A percentile compares a stretch with the other conserved stretches of the same genome.
Evolutionary conservation across 192 early-diverging fungal species (phyloP).

Genomic region (Rhizoclosmatium globosum): DNA sequence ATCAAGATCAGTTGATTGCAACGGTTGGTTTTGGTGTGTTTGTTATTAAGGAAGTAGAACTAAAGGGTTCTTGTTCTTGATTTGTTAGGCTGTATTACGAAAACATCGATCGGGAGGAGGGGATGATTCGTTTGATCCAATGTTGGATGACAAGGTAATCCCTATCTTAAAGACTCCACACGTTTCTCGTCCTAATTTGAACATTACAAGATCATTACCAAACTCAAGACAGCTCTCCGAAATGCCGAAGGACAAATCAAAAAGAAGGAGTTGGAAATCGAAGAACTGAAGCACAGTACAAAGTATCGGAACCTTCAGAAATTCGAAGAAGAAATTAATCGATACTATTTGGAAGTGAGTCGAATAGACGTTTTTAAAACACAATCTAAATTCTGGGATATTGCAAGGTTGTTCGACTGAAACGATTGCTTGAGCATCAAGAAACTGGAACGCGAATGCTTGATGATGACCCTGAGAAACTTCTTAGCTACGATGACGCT

Average conservation of each 20-base stretch:
- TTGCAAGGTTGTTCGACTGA: slow-evolving; percentile 29
- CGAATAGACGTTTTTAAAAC: background rate
- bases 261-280: slow-evolving; percentile 35
- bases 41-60: background rate
- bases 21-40: slow-evolving; percentile 1
- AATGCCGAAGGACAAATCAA: slow-evolving; percentile 32
- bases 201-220: slow-evolving; percentile 23
- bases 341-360: slow-evolving; percentile 38
- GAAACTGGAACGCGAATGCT: slow-evolving; percentile 28
- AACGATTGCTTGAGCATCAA: slow-evolving; percentile 36
- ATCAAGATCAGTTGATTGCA: slow-evolving; percentile 42
- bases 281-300: slow-evolving; percentile 35
- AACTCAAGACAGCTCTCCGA: slow-evolving; percentile 22
- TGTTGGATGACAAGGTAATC: slow-evolving; percentile 27
- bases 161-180: too few species aligned
- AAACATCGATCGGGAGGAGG: slow-evolving; percentile 18
- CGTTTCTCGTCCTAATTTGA: too few species aligned
- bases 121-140: background rate
- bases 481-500: slow-evolving; percentile 39
- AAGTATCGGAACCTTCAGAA: slow-evolving; percentile 37
- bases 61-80: background rate
- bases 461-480: slow-evolving; percentile 36
- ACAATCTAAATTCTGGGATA: background rate
- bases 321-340: slow-evolving; percentile 38
- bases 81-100: background rate